Conservation (phyloP, 345 rosid species). For the Dipteronia dyeriana region DNA sequence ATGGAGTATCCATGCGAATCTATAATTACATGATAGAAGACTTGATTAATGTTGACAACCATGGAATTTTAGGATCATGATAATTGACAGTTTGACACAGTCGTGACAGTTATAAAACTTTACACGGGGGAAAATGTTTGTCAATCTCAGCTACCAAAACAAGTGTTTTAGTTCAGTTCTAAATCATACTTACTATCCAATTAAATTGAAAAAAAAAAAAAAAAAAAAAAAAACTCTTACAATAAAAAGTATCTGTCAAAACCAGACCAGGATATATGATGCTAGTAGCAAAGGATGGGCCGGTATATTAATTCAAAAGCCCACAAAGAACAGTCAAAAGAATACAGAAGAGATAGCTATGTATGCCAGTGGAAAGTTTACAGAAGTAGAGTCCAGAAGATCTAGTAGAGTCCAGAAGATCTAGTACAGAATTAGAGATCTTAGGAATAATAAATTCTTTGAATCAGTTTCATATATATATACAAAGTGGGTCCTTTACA, state of each 20-base stretch:
- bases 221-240: background rate
- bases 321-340: no score
- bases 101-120: background rate
- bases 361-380: no score
- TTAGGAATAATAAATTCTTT: no score
- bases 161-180: background rate
- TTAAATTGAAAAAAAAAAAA: background rate
- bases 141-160: background rate
- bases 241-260: background rate
- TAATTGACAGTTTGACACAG: constrained; percentile 11
- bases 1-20: constrained; percentile 95
- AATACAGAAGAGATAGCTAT: no score
- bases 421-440: no score
- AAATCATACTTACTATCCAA: background rate
- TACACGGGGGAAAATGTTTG: background rate
- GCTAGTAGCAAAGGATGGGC: no score
- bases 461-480: no score
- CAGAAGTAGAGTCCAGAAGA: no score
- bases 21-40: constrained; percentile 36
- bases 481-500: no score
- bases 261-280: background rate
- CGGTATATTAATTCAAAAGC: no score
- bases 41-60: constrained; percentile 8
- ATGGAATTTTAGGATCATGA: constrained; percentile 2
- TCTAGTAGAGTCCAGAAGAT: no score